A percentile compares a stretch with the other conserved stretches of the same genome.
Evolutionary conservation across 192 early-diverging fungal species (phyloP).

Genomic region (Gonapodya prolifera): DNA sequence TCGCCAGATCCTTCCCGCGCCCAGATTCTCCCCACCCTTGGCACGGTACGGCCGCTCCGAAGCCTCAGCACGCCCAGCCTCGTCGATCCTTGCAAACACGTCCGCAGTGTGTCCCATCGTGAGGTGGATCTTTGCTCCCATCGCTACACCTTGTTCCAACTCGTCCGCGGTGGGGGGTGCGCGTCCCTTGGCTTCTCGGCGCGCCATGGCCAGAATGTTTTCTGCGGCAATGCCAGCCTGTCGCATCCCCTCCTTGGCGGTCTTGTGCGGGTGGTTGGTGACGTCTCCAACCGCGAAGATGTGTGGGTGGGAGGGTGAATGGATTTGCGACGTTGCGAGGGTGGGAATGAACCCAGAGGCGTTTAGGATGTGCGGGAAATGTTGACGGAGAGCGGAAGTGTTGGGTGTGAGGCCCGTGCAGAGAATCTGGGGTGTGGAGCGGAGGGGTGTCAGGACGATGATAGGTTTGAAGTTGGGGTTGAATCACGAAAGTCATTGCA

Average conservation of each 20-base stretch:
- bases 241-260: slow-evolving; percentile 8
- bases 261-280: slow-evolving; percentile 27
- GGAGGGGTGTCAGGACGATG: slow-evolving; percentile 24
- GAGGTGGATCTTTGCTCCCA: neutral
- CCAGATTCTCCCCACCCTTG: neutral
- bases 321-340: slow-evolving; percentile 58
- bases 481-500: slow-evolving; percentile 7
- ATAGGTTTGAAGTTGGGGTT: slow-evolving; percentile 27
- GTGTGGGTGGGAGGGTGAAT: slow-evolving; percentile 32
- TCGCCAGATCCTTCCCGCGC: neutral
- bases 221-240: neutral
- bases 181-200: neutral
- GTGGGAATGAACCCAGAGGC: slow-evolving; percentile 38
- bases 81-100: neutral
- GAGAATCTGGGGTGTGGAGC: slow-evolving; percentile 44
- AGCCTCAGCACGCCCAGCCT: neutral
- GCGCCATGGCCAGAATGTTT: neutral
- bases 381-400: slow-evolving; percentile 36
- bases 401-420: slow-evolving; percentile 63
- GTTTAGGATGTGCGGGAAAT: slow-evolving; percentile 39
- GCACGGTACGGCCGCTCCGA: neutral
- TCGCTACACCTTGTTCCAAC: neutral
- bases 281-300: slow-evolving; percentile 73
- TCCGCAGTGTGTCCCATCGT: neutral
- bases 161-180: neutral